These are phyloP conservation scores for Candida neerlandica DNA, from an alignment of 1,139 yeast genomes.

Conservation along the genomic window DNA sequence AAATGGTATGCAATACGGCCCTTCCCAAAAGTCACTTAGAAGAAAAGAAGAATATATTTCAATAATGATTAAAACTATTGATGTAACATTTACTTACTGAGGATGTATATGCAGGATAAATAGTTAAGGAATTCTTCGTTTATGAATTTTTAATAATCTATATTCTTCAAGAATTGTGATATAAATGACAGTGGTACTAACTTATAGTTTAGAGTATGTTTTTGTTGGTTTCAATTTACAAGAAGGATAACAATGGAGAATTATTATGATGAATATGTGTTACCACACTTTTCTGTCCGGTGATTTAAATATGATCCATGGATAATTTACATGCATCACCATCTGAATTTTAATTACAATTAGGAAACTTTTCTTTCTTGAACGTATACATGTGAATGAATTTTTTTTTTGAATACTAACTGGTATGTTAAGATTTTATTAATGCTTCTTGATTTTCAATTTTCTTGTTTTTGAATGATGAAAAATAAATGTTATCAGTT, in stretches of 20 bases:
- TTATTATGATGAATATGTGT: slow-evolving; percentile 20
- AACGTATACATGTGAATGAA: neutral
- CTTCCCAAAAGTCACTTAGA: neutral
- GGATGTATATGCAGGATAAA: slow-evolving; percentile 72
- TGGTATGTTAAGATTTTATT: slow-evolving; percentile 7
- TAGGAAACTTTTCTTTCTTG: neutral
- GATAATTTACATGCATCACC: slow-evolving; percentile 86
- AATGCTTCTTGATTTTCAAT: slow-evolving; percentile 3
- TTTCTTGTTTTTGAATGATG: slow-evolving; percentile 50
- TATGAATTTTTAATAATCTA: slow-evolving; percentile 40
- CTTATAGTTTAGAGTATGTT: slow-evolving; percentile 11
- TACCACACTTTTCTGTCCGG: slow-evolving; percentile 53
- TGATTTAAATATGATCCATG: slow-evolving; percentile 61
- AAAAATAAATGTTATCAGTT: slow-evolving; percentile 65
- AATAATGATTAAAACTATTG: slow-evolving; percentile 16
- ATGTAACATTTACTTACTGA: slow-evolving; percentile 25
- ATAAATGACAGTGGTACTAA: slow-evolving; percentile 12
- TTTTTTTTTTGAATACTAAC: slow-evolving; percentile 12
- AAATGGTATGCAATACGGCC: slow-evolving; percentile 2
- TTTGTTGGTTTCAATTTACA: neutral
- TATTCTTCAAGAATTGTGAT: neutral
- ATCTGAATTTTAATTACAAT: slow-evolving; percentile 52
- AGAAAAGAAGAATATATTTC: neutral
- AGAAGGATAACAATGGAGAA: neutral
- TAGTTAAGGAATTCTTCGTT: slow-evolving; percentile 65